Evolutionary conservation across 1,284 basidiomycete species (phyloP).

Genomic region (Trametes pubescens): DNA sequence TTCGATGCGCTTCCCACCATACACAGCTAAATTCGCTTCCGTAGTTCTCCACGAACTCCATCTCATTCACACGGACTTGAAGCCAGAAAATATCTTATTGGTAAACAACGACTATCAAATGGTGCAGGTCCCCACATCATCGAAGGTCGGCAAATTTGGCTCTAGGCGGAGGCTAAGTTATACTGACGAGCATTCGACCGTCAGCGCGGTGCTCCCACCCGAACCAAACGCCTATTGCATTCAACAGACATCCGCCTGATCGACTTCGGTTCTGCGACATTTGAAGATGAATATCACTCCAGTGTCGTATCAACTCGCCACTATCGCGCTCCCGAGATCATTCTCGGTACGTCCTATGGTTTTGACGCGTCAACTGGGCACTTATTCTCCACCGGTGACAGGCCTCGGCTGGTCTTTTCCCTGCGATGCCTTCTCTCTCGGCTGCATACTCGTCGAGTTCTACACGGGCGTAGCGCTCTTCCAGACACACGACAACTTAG

Average conservation of each 20-base stretch:
- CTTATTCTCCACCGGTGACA: conserved; percentile 44
- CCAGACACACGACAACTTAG: conserved; percentile 99
- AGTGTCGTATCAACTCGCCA: conserved; percentile 98
- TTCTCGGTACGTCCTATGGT: conserved; percentile 75
- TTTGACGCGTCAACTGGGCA: conserved; percentile 6
- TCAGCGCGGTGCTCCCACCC: conserved; percentile 67
- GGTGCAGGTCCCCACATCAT: conserved; percentile 54
- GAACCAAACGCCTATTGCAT: conserved; percentile 78
- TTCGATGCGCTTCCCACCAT: neutral
- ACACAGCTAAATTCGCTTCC: neutral
- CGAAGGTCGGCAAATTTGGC: conserved; percentile 21
- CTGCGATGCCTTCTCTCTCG: conserved; percentile 98
- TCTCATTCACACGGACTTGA: conserved; percentile 97
- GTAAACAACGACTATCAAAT: conserved; percentile 84
- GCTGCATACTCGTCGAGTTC: conserved; percentile 99
- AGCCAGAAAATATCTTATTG: conserved; percentile 97
- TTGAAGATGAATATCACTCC: conserved; percentile 98
- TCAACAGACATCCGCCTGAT: conserved; percentile 96
- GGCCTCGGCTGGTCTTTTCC: conserved; percentile 98
- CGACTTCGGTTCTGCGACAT: conserved; percentile 99
- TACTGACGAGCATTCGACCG: conserved; percentile 40
- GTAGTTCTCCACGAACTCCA: conserved; percentile 91
- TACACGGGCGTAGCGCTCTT: conserved; percentile 98
- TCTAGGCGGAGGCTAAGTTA: conserved; percentile 59
- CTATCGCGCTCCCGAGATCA: conserved; percentile 99